These are phyloP conservation scores for Cryptomeria japonica DNA, from an alignment of 75 land plant genomes.

Conservation along the genomic window DNA sequence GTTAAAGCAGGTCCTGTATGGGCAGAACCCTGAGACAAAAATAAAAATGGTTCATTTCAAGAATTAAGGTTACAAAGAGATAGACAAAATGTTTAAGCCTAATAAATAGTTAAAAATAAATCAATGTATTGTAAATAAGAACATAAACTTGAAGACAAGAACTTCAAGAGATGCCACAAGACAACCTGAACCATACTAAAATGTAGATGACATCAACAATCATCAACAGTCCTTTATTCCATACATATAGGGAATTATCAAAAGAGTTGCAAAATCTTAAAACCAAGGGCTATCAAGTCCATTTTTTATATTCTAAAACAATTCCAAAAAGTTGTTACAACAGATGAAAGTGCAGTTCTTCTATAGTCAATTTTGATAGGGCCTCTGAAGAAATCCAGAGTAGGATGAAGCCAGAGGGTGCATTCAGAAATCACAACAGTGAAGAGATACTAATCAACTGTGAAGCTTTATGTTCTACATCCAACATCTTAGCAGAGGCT, in stretches of 20 bases:
- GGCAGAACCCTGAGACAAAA: conserved; percentile 65
- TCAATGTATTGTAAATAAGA: not conserved
- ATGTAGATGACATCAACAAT: too few species aligned
- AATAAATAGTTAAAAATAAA: not conserved
- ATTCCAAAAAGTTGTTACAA: not conserved
- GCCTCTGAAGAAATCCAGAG: not conserved
- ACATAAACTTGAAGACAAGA: not conserved
- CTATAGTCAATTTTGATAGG: not conserved
- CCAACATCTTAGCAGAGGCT: not conserved
- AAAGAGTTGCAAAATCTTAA: not conserved
- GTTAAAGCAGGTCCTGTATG: conserved; percentile 74
- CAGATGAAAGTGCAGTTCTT: not conserved
- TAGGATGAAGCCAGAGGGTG: not conserved
- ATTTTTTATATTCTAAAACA: not conserved
- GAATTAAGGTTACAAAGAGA: not conserved
- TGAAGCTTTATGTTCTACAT: not conserved
- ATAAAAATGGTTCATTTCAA: not conserved
- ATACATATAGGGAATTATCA: too few species aligned
- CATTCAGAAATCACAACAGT: not conserved
- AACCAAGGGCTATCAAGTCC: not conserved
- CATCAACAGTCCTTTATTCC: not conserved
- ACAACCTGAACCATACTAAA: not conserved
- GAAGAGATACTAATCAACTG: not conserved
- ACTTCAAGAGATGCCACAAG: not conserved
- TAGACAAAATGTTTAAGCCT: not conserved